Evolutionary conservation across 164 flowering plant species (phyloP), one percentile per base, ranked within the genome.

Genomic region (Malania oleifera): DNA sequence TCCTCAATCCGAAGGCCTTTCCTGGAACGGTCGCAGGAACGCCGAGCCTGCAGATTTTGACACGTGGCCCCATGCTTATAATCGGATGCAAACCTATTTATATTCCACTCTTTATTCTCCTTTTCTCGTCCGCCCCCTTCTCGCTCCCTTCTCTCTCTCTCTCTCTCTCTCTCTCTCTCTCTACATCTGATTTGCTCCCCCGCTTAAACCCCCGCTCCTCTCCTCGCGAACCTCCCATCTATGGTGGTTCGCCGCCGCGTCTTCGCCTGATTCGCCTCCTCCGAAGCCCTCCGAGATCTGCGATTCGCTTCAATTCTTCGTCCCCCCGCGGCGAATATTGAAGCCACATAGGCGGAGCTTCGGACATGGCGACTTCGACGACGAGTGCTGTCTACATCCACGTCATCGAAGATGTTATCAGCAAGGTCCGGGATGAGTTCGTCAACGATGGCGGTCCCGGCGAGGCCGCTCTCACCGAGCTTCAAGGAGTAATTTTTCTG

Each of bases 11-110:
- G n/a, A n/a, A n/a, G 9, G 9, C 6, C 35, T 31, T 31, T 31
- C 35, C 35, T 4, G 9, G 35, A 31, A 31, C 9, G 35, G 35
- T 31, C 35, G 9, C 35, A 31, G 35, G 35, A 31, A n/a, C n/a
- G 24, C 12, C 27, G 11, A 52, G 55, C 55, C 12, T 15, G 11
- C 61, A 69, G 62, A 69, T 80, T 3, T 47, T 19, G 82, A 68
- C 86, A 85, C 81, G 91, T 80, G 82, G 73, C 54, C 56, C 67
- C 34, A 57, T 52, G 26, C 59, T 44, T 28, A 60, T 51, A 68
- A 73, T 64, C 80, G 89, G 87, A 90, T 80, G 81, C 87, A 90
- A 87, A 87, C 97, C 89, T 87, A 90, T 90, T 90, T 90, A 90
- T 85, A 82, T 90, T 77, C 75, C 85, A 26, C 73, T 51, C 82